Conservation (phyloP, 73 alveolate genomes). For the Stentor coeruleus region DNA sequence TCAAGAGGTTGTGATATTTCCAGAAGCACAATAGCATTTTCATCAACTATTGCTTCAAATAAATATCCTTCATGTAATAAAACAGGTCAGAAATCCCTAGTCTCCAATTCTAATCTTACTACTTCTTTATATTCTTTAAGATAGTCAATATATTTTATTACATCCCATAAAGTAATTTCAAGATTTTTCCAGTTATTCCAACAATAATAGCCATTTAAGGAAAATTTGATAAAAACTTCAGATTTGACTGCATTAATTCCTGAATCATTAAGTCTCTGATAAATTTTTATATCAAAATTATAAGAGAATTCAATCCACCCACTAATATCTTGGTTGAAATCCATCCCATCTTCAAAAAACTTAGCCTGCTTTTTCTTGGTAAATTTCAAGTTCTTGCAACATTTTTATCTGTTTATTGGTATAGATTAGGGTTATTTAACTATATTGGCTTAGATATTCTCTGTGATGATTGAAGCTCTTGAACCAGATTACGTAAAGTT, state of each 20-base stretch:
- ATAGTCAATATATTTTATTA: neutral
- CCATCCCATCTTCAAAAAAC: neutral
- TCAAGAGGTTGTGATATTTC: neutral
- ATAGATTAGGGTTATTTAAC: too few relatives aligned
- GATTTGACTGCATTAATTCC: neutral
- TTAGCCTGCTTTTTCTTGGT: constrained; percentile 1
- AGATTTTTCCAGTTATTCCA: neutral
- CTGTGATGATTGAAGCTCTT: too few relatives aligned
- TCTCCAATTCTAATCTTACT: neutral
- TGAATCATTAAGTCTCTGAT: neutral
- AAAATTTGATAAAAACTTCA: neutral
- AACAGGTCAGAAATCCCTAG: neutral
- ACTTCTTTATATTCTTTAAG: neutral
- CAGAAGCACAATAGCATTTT: neutral
- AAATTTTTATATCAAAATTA: neutral
- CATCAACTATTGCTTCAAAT: neutral
- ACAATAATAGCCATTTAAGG: neutral
- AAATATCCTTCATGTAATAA: neutral
- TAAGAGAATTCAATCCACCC: neutral
- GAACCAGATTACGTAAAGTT: too few relatives aligned
- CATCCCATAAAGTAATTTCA: neutral
- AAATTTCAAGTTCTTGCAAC: neutral
- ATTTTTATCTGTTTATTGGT: too few relatives aligned
- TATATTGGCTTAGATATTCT: too few relatives aligned
- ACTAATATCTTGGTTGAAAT: neutral